Percentiles rank a stretch among this genome's conserved stretches.
These are phyloP conservation scores for Coniochaeta sp. DNA, from an alignment of 2,329 filamentous ascomycete species.

Conservation along the genomic window DNA sequence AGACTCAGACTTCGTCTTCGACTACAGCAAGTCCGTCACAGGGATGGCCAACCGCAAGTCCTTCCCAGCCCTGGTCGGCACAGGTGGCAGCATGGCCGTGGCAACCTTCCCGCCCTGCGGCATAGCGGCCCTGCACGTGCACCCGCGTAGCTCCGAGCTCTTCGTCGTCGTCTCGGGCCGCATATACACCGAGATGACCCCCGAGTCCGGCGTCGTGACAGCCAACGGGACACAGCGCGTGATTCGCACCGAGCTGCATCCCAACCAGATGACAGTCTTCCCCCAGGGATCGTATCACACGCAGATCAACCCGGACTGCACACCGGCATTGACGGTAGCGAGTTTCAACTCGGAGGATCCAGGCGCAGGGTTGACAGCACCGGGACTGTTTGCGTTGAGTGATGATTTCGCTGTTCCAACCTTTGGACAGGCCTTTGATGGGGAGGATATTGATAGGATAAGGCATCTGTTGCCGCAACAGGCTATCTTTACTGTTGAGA, in stretches of 20 bases:
- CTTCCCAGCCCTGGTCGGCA: slow-evolving; percentile 49
- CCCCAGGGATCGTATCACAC: slow-evolving; percentile 7
- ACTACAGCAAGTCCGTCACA: slow-evolving; percentile 32
- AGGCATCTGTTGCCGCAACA: slow-evolving; percentile 34
- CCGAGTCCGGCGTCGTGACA: slow-evolving; percentile 5
- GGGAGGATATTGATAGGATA: slow-evolving; percentile 36
- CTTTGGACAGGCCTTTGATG: slow-evolving; percentile 23
- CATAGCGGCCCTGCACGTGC: slow-evolving; percentile 8
- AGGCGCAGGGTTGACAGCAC: slow-evolving; percentile 29
- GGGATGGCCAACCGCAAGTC: slow-evolving; percentile 45
- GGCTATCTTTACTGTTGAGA: slow-evolving; percentile 43
- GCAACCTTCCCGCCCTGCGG: slow-evolving; percentile 10
- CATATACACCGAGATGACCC: slow-evolving; percentile 5
- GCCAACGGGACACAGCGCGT: slow-evolving; percentile 6
- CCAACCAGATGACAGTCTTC: slow-evolving; percentile 7
- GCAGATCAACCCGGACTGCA: slow-evolving; percentile 22
- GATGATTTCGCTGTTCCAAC: slow-evolving; percentile 27
- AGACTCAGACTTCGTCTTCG: slow-evolving; percentile 38
- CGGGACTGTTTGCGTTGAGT: slow-evolving; percentile 30
- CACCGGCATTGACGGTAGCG: slow-evolving; percentile 33
- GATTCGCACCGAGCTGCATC: slow-evolving; percentile 18
- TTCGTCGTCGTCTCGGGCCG: slow-evolving; percentile 6
- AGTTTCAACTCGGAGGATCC: slow-evolving; percentile 30
- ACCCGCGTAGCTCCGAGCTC: slow-evolving; percentile 8
- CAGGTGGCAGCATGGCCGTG: slow-evolving; percentile 4